Evolutionary conservation across 2,329 filamentous ascomycete species (phyloP).

Genomic region (Fusarium metavorans): DNA sequence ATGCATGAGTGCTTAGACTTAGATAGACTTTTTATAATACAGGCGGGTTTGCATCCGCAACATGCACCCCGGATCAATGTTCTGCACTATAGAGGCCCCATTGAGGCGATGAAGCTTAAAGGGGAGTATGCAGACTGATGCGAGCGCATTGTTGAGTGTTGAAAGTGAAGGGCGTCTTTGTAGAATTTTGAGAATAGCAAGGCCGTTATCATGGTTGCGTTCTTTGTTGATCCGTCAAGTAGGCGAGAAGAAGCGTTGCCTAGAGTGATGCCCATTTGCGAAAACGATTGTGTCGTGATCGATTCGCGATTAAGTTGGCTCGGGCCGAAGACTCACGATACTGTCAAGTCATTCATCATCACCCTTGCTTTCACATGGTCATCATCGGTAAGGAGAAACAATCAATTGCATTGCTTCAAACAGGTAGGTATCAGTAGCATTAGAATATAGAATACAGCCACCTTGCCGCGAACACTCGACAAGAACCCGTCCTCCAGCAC

Average conservation of each 20-base stretch:
- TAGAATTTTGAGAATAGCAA: background rate
- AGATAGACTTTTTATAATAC: constrained; percentile 4
- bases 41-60: background rate
- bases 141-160: background rate
- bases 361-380: background rate
- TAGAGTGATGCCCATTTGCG: background rate
- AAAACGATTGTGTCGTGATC: background rate
- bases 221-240: background rate
- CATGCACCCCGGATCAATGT: constrained; percentile 1
- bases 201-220: background rate
- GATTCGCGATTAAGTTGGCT: background rate
- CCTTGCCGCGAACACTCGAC: constrained; percentile 47
- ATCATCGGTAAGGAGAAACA: background rate
- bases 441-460: constrained; percentile 49
- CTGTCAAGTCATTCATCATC: background rate
- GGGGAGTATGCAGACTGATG: background rate
- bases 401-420: constrained; percentile 43
- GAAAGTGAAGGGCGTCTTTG: background rate
- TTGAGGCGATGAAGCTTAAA: background rate
- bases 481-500: constrained; percentile 47
- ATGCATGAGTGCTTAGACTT: background rate
- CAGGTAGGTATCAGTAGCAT: constrained; percentile 52
- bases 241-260: background rate
- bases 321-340: background rate
- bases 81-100: background rate